Percentiles rank a stretch among this genome's conserved stretches.
Evolutionary conservation across 2,329 filamentous ascomycete species (phyloP).

Genomic region (Leptographium galeiforme): DNA sequence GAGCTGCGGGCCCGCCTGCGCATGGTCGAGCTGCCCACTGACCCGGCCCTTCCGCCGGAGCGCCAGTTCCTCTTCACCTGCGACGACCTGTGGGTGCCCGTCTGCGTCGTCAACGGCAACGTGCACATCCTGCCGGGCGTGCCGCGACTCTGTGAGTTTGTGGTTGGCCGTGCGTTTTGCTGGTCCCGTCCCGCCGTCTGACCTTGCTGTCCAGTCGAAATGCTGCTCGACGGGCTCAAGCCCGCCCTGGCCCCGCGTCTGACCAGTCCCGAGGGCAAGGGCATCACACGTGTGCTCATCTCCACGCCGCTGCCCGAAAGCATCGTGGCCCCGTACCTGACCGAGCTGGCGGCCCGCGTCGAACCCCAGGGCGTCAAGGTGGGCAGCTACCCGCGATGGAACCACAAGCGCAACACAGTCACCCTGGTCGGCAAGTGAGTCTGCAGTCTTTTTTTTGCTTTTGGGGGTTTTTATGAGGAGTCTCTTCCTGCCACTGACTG

Average conservation of each 20-base stretch:
- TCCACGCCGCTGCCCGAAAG: slow-evolving; percentile 84
- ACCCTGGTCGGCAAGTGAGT: slow-evolving; percentile 58
- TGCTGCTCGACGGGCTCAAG: slow-evolving; percentile 64
- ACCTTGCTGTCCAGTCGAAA: slow-evolving; percentile 41
- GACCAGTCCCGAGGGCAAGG: slow-evolving; percentile 67
- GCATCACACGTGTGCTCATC: slow-evolving; percentile 65
- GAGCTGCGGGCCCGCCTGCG: slow-evolving; percentile 68
- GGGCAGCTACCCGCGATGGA: slow-evolving; percentile 89
- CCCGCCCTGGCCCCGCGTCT: slow-evolving; percentile 57
- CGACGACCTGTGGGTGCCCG: slow-evolving; percentile 81
- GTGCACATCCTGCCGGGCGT: slow-evolving; percentile 87
- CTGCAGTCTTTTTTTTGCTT: neutral
- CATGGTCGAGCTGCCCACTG: slow-evolving; percentile 79
- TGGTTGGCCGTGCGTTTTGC: too few relatives aligned
- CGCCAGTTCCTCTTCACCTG: slow-evolving; percentile 68
- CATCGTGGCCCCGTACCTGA: slow-evolving; percentile 68
- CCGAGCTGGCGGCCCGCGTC: slow-evolving; percentile 61
- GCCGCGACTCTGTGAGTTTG: slow-evolving; percentile 60
- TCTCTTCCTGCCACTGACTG: neutral
- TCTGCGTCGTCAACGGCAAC: slow-evolving; percentile 82
- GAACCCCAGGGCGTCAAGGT: slow-evolving; percentile 75
- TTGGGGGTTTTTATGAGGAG: too few relatives aligned
- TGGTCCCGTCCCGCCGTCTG: neutral
- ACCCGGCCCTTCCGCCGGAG: slow-evolving; percentile 48
- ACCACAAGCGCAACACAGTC: slow-evolving; percentile 75